Evolutionary conservation across 1,284 basidiomycete genomes (phyloP).

Genomic region (Moesziomyces parantarcticus): DNA sequence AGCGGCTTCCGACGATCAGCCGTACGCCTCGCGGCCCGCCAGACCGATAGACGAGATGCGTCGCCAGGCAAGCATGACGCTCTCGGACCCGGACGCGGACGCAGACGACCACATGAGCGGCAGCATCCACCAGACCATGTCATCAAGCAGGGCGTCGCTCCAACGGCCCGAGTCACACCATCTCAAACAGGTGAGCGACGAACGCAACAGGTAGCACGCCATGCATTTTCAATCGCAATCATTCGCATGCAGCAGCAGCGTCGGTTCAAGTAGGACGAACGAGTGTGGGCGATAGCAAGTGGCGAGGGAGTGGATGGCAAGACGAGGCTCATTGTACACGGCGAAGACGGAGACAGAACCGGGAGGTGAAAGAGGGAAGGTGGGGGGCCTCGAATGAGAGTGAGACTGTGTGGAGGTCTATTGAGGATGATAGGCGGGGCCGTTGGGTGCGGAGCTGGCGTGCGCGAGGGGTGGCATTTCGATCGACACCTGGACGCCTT

Average conservation of each 20-base stretch:
- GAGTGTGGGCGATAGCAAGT: constrained; percentile 15
- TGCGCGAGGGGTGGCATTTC: constrained; percentile 13
- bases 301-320: background rate
- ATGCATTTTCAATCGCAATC: background rate
- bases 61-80: constrained; percentile 28
- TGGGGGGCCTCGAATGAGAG: too few relatives aligned
- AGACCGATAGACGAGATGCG: constrained; percentile 32
- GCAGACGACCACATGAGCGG: constrained; percentile 16
- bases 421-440: background rate
- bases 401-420: too few relatives aligned
- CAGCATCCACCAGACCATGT: constrained; percentile 12
- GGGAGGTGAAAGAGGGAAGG: background rate
- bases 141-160: constrained; percentile 16
- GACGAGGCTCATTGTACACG: background rate
- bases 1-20: constrained; percentile 13
- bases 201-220: constrained; percentile 1
- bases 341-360: background rate
- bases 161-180: constrained; percentile 28
- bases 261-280: background rate
- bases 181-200: constrained; percentile 23
- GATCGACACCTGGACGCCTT: constrained; percentile 24
- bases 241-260: background rate
- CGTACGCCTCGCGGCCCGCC: constrained; percentile 31
- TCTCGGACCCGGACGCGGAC: constrained; percentile 21
- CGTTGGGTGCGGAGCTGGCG: background rate